These are phyloP conservation scores for Epichloe sylvatica DNA, from an alignment of 2,329 filamentous ascomycete species.

Conservation along the genomic window DNA sequence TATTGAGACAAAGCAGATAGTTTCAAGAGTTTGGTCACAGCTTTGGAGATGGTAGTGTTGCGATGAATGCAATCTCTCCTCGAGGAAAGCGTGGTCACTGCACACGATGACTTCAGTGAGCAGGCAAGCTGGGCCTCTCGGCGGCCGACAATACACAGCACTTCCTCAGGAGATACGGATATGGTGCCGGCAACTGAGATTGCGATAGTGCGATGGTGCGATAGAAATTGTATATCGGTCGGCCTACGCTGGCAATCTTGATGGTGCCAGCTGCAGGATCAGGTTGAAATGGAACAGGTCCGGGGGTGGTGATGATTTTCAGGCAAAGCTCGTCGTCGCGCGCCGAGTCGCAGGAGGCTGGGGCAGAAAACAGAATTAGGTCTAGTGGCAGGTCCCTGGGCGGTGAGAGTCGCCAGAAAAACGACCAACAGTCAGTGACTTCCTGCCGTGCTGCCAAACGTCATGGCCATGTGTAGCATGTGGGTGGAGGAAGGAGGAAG, in stretches of 20 bases:
- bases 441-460: background rate
- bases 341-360: conserved; percentile 3
- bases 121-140: conserved; percentile 1
- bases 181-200: background rate
- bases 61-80: background rate
- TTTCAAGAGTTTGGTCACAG: background rate
- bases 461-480: too few relatives aligned
- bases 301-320: conserved; percentile 3
- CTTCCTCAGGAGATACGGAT: background rate
- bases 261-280: conserved; percentile 3
- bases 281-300: background rate
- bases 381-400: conserved; percentile 5
- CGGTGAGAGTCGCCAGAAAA: conserved; percentile 5
- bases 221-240: background rate
- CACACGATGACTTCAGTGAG: background rate
- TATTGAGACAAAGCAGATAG: background rate
- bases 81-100: background rate
- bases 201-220: background rate
- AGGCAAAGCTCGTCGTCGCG: conserved; percentile 9
- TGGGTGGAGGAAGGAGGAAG: too few relatives aligned
- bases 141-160: background rate
- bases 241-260: conserved; percentile 4
- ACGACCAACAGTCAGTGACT: background rate
- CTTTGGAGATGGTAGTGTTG: background rate
- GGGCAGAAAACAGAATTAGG: conserved; percentile 9